A percentile compares a stretch with the other conserved stretches of the same genome.
These are phyloP conservation scores for Eucalyptus marginata DNA, from an alignment of 345 rosid species.

Conservation along the genomic window DNA sequence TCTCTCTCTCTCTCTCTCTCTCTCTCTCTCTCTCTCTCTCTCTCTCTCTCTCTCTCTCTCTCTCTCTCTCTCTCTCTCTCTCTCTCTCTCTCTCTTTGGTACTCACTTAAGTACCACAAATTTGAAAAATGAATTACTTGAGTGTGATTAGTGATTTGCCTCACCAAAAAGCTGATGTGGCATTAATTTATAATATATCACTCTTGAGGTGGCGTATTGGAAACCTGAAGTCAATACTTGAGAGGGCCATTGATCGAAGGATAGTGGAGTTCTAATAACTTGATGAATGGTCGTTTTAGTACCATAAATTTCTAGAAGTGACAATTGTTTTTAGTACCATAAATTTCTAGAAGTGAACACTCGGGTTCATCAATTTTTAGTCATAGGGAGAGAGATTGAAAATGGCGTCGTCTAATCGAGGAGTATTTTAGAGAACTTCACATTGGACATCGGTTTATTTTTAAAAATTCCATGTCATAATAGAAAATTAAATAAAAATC, in stretches of 20 bases:
- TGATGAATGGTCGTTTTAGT: fast-evolving
- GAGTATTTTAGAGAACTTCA: no score
- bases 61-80: no score
- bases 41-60: no score
- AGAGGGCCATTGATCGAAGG: background rate
- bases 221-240: background rate
- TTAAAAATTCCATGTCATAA: background rate
- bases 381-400: no score
- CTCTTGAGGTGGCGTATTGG: background rate
- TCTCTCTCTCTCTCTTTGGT: background rate
- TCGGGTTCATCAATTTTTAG: background rate
- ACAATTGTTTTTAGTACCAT: no score
- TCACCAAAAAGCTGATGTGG: background rate
- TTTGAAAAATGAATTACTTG: no score
- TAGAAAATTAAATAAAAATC: background rate
- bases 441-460: background rate
- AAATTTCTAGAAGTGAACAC: no score
- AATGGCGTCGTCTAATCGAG: fast-evolving
- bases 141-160: background rate
- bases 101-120: background rate
- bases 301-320: background rate
- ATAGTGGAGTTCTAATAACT: background rate
- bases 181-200: no score
- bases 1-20: no score
- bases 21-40: no score